These are phyloP conservation scores for Ascochyta lentis DNA, from an alignment of 2,329 filamentous ascomycete genomes.

Conservation along the genomic window DNA sequence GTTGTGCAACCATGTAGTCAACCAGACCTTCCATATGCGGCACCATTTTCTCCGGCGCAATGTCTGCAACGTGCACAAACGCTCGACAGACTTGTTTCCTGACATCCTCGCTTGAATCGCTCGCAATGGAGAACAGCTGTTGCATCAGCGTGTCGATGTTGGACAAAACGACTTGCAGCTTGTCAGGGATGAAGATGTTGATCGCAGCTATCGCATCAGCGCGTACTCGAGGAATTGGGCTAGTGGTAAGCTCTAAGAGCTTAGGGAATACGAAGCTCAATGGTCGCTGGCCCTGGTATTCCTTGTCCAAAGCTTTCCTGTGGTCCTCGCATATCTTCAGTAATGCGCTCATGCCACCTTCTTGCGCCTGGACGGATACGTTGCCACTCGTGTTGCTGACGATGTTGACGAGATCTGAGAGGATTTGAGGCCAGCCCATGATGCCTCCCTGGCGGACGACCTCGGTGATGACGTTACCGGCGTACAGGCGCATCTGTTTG, in stretches of 20 bases:
- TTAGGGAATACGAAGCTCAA: constrained; percentile 89
- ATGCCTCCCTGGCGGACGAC: constrained; percentile 84
- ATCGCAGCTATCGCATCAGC: constrained; percentile 81
- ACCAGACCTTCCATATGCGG: constrained; percentile 89
- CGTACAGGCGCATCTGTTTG: constrained; percentile 82
- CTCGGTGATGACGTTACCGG: constrained; percentile 94
- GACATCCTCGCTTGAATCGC: constrained; percentile 80
- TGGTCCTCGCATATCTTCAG: constrained; percentile 98
- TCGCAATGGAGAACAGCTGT: constrained; percentile 80
- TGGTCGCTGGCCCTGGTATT: constrained; percentile 87
- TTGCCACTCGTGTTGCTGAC: constrained; percentile 76
- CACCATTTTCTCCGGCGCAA: constrained; percentile 85
- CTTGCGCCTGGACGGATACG: constrained; percentile 75
- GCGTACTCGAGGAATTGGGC: constrained; percentile 76
- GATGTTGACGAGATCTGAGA: constrained; percentile 81
- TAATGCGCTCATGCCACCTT: constrained; percentile 92
- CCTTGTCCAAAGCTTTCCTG: constrained; percentile 80
- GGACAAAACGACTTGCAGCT: constrained; percentile 80
- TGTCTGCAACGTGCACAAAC: constrained; percentile 90
- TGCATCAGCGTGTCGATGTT: constrained; percentile 82
- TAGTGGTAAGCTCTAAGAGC: constrained; percentile 84
- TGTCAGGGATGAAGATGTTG: constrained; percentile 88
- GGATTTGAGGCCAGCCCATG: constrained; percentile 87
- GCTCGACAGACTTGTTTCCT: constrained; percentile 91
- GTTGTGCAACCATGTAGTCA: constrained; percentile 90